Conservation (phyloP, 2,329 filamentous ascomycete species). For the Diaporthe citri region DNA sequence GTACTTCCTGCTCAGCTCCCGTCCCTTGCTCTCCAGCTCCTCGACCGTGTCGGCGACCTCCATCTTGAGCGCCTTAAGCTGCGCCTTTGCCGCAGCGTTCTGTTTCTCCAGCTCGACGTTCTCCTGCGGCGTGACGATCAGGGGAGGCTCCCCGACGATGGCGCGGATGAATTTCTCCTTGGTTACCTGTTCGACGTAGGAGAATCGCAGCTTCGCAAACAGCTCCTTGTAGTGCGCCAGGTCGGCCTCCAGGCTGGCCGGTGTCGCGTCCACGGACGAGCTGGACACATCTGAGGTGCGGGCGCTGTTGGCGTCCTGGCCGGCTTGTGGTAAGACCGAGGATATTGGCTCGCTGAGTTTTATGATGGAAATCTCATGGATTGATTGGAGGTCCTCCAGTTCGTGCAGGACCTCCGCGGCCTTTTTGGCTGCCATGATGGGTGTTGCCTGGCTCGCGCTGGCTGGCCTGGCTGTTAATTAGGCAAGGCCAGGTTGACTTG, state of each 20-base stretch:
- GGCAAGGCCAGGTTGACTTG: background rate
- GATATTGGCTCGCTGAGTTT: slow-evolving; percentile 82
- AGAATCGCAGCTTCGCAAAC: slow-evolving; percentile 96
- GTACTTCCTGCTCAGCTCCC: slow-evolving; percentile 68
- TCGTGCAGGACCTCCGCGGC: slow-evolving; percentile 58
- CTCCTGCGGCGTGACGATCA: slow-evolving; percentile 85
- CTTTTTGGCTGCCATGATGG: slow-evolving; percentile 49
- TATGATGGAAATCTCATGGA: slow-evolving; percentile 78
- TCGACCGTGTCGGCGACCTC: slow-evolving; percentile 81
- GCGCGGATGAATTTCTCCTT: slow-evolving; percentile 97
- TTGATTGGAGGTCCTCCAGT: slow-evolving; percentile 66
- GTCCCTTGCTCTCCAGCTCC: slow-evolving; percentile 76
- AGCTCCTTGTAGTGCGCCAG: slow-evolving; percentile 93
- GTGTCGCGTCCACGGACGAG: slow-evolving; percentile 75
- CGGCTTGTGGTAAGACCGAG: slow-evolving; percentile 58
- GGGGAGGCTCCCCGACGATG: slow-evolving; percentile 90
- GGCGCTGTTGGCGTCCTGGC: slow-evolving; percentile 52
- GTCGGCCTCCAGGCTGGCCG: slow-evolving; percentile 84
- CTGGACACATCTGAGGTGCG: slow-evolving; percentile 81
- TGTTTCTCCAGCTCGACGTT: slow-evolving; percentile 81
- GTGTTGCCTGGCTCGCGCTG: background rate
- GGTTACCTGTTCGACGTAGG: slow-evolving; percentile 97
- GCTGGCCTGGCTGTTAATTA: background rate
- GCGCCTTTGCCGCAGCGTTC: slow-evolving; percentile 78
- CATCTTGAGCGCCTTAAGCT: slow-evolving; percentile 82